Evolutionary conservation across 1,284 basidiomycete species (phyloP).

Genomic region (Pyrrhoderma lamaoense): DNA sequence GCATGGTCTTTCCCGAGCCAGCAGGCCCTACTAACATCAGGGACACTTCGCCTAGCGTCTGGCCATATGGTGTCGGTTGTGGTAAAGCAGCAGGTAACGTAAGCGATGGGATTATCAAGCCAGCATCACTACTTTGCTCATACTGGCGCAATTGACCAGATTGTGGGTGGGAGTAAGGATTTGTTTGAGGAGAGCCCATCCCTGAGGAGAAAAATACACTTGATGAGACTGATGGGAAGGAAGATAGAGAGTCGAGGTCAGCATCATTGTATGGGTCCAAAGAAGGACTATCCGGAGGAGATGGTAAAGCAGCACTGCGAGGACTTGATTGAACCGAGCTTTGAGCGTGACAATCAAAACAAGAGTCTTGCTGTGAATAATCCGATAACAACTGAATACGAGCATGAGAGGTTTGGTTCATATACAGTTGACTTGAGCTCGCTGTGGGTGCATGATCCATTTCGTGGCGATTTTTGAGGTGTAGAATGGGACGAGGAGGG

Average conservation of each 20-base stretch:
- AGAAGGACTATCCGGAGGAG: constrained; percentile 49
- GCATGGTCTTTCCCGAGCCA: constrained; percentile 26
- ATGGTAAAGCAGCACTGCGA: constrained; percentile 38
- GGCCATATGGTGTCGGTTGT: constrained; percentile 54
- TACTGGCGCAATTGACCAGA: constrained; percentile 21
- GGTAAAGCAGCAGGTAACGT: constrained; percentile 50
- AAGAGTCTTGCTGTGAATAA: no score
- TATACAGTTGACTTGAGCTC: no score
- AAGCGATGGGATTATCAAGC: constrained; percentile 65
- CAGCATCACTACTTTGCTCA: constrained; percentile 34
- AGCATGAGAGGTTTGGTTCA: no score
- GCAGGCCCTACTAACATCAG: constrained; percentile 45
- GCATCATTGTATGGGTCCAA: constrained; percentile 11
- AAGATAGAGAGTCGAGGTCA: constrained; percentile 50
- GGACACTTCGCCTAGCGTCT: constrained; percentile 53
- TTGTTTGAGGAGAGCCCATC: constrained; percentile 46
- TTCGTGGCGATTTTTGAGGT: no score
- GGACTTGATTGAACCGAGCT: constrained; percentile 35
- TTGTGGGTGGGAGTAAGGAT: constrained; percentile 29
- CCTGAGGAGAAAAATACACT: constrained; percentile 71
- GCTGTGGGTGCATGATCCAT: no score
- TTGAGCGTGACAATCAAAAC: constrained; percentile 15
- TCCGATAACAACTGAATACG: no score
- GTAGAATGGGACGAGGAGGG: no score
- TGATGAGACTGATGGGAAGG: constrained; percentile 63